Evolutionary conservation across 2,329 filamentous ascomycete genomes (phyloP).

Genomic region (Paraconiothyrium sp.): DNA sequence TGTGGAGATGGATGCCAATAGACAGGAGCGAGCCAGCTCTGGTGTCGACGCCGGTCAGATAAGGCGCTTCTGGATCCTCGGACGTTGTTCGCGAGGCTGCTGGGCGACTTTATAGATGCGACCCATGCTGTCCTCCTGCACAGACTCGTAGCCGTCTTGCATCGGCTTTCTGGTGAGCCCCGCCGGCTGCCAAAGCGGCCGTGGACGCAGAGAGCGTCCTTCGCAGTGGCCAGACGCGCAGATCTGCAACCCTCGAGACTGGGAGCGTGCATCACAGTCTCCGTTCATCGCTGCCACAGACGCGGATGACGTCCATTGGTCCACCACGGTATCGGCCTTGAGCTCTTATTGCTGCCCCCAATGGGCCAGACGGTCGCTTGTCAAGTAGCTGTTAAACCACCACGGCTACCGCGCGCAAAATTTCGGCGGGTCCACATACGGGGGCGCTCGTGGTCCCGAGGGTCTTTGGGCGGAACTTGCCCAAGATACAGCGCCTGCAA

Average conservation of each 20-base stretch:
- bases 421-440: slow-evolving; percentile 8
- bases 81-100: neutral
- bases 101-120: slow-evolving; percentile 3
- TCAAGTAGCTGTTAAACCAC: slow-evolving; percentile 4
- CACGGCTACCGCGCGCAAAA: slow-evolving; percentile 14
- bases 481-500: slow-evolving; percentile 15
- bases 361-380: slow-evolving; percentile 7
- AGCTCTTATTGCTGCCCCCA: neutral
- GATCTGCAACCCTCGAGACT: slow-evolving; percentile 22
- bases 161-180: slow-evolving; percentile 21
- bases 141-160: slow-evolving; percentile 10
- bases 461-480: slow-evolving; percentile 17
- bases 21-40: neutral
- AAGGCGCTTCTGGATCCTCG: neutral
- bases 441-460: neutral
- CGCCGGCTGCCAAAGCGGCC: slow-evolving; percentile 12
- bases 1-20: neutral
- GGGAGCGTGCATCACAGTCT: slow-evolving; percentile 10
- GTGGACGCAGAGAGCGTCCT: slow-evolving; percentile 17
- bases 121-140: neutral
- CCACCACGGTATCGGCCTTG: neutral
- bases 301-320: slow-evolving; percentile 16
- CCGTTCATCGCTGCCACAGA: slow-evolving; percentile 6
- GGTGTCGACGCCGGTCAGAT: neutral
- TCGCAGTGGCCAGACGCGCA: slow-evolving; percentile 22